Evolutionary conservation across 2,329 filamentous ascomycete genomes (phyloP).

Genomic region (Rutstroemia sp.): DNA sequence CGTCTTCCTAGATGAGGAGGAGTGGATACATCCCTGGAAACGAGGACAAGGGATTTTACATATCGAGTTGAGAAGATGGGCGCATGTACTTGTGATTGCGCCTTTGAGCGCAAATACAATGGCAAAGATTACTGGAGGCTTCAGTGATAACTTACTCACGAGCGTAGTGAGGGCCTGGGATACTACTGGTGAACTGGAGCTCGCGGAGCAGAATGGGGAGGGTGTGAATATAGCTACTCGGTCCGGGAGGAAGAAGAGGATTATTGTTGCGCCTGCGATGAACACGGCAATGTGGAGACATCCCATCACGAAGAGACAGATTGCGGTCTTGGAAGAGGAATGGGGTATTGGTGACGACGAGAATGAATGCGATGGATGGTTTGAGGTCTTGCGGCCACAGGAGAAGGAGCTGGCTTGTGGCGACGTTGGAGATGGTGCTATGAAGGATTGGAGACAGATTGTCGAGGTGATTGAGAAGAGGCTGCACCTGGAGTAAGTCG

Average conservation of each 20-base stretch:
- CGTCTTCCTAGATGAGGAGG: slow-evolving; percentile 76
- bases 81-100: slow-evolving; percentile 70
- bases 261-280: slow-evolving; percentile 76
- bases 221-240: slow-evolving; percentile 3
- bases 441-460: slow-evolving; percentile 75
- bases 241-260: slow-evolving; percentile 47
- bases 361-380: slow-evolving; percentile 57
- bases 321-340: slow-evolving; percentile 62
- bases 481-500: slow-evolving; percentile 18
- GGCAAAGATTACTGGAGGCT: slow-evolving; percentile 73
- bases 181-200: slow-evolving; percentile 33
- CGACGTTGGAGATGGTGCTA: slow-evolving; percentile 73
- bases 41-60: slow-evolving; percentile 77
- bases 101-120: slow-evolving; percentile 80
- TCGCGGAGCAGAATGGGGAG: slow-evolving; percentile 3
- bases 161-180: slow-evolving; percentile 83
- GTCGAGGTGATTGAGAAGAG: slow-evolving; percentile 54
- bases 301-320: slow-evolving; percentile 68
- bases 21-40: slow-evolving; percentile 75
- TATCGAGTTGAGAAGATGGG: slow-evolving; percentile 81
- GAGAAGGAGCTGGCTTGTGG: slow-evolving; percentile 78
- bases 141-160: slow-evolving; percentile 70
- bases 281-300: slow-evolving; percentile 89
- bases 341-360: slow-evolving; percentile 59
- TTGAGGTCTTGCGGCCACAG: slow-evolving; percentile 66